Evolutionary conservation across 805 yeast species (phyloP).

Genomic region (Nakazawaea holstii): DNA sequence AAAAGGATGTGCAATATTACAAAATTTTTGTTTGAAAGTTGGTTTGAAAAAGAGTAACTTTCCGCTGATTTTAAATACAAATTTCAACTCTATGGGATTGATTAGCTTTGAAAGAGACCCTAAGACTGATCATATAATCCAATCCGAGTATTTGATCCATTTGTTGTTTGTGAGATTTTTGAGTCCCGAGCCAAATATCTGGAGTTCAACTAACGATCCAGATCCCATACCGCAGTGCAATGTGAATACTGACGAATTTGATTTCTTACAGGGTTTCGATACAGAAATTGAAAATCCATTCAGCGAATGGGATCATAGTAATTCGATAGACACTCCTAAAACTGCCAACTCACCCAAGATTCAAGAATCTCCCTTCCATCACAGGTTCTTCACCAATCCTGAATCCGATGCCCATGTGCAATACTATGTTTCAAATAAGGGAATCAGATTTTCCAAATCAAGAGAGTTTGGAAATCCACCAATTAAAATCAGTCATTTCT

Average conservation of each 20-base stretch:
- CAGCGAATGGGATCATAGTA: neutral
- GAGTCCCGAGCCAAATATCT: slow-evolving; percentile 65
- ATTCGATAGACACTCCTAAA: neutral
- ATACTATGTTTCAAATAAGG: slow-evolving; percentile 63
- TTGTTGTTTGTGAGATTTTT: slow-evolving; percentile 57
- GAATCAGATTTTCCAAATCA: slow-evolving; percentile 54
- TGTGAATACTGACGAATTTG: too few species aligned
- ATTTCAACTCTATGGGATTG: slow-evolving; percentile 67
- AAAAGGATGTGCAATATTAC: slow-evolving; percentile 74
- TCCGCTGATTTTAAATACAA: slow-evolving; percentile 47
- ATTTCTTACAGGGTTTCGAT: neutral
- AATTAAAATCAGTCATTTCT: slow-evolving; percentile 34
- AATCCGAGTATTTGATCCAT: slow-evolving; percentile 59
- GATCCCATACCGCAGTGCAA: slow-evolving; percentile 34
- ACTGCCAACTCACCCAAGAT: neutral
- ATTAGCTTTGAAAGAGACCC: slow-evolving; percentile 62
- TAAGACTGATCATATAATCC: slow-evolving; percentile 50
- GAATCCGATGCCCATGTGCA: slow-evolving; percentile 79
- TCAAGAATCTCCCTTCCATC: slow-evolving; percentile 57
- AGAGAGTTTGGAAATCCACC: slow-evolving; percentile 26
- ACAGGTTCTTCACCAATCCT: slow-evolving; percentile 79
- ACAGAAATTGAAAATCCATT: neutral
- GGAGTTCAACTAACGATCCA: slow-evolving; percentile 53
- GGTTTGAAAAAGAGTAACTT: slow-evolving; percentile 39
- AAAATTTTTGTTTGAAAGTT: slow-evolving; percentile 48